Evolutionary conservation across 805 yeast species (phyloP).

Genomic region (Starmerella apis): DNA sequence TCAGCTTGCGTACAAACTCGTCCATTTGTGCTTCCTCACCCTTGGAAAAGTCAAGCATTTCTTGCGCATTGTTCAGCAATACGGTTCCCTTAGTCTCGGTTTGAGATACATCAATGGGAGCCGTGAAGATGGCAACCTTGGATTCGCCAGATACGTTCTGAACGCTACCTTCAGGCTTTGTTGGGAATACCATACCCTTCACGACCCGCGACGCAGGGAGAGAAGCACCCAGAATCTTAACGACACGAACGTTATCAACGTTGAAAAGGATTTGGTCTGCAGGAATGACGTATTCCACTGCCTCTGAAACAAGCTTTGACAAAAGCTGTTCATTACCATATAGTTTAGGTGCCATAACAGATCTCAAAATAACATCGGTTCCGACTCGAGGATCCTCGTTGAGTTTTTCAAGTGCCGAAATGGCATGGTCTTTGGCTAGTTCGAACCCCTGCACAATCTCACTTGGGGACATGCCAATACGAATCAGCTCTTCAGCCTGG

Average conservation of each 20-base stretch:
- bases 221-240: conserved; percentile 89
- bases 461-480: conserved; percentile 78
- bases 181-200: conserved; percentile 96
- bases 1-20: conserved; percentile 67
- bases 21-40: conserved; percentile 95
- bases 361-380: conserved; percentile 12
- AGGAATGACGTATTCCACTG: conserved; percentile 70
- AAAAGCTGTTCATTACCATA: conserved; percentile 76
- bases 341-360: conserved; percentile 83
- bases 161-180: conserved; percentile 90
- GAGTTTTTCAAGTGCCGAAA: conserved; percentile 47
- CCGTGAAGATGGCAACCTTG: conserved; percentile 84
- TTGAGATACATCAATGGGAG: conserved; percentile 87
- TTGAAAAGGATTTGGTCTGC: conserved; percentile 54
- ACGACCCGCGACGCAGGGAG: conserved; percentile 64
- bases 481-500: conserved; percentile 73
- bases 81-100: conserved; percentile 99
- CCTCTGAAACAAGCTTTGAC: conserved; percentile 70
- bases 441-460: conserved; percentile 91
- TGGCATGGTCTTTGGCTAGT: conserved; percentile 68
- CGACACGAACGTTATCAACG: conserved; percentile 89
- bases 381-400: conserved; percentile 44
- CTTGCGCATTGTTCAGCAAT: conserved; percentile 86
- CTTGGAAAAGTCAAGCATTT: conserved; percentile 89
- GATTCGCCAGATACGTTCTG: conserved; percentile 51